Base-by-base conservation (phyloP, 2,329 filamentous ascomycete species). In the Leptoxyphium fumago region DNA sequence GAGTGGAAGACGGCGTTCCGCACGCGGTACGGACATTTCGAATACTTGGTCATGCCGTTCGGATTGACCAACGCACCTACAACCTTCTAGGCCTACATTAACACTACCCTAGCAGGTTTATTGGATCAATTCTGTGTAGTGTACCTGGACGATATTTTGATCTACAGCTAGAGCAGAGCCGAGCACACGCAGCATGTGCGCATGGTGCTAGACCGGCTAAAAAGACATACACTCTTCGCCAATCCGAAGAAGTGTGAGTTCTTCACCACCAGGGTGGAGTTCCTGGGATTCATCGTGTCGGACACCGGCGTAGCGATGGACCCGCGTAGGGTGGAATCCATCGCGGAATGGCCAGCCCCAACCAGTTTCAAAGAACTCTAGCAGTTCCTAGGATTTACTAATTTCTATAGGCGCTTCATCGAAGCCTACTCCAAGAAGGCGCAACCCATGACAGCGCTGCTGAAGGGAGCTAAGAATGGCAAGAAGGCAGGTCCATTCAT, bases 381-480 rank as follows among this genome's bases (percentile, higher is more conserved):
- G 43, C n/a, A 18, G 9, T 54, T 55, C 41, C 38, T 54, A 39
- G 45, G 40, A 7, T 49, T 53, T 40, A 38, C 41, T 28, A 54
- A 54, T 39, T 54, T 51, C 39, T 53, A 54, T 40, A 10, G 41
- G n/a, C 21, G 45, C 29, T 53, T 55, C 46, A 51, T 55, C 39
- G 29, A 51, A 17, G 36, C 28, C 21, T 54, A 50, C 42, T 51
- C 28, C n/a, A 36, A 38, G 5, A 45, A 50, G 7, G 21, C 26
- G 8, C 11, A 29, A 40, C 42, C 30, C 30, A 10, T 34, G 10
- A 34, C 30, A 10, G 30, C 30, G 14, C 14, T 34, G 14, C 10
- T 14, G 30, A 10, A 14, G 30, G 14, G 30, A 14, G 30, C 10
- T 34, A 34, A 10, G 10, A 34, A 10, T 10, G 10, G 14, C 10